Conservation (phyloP, 352 stramenopile species). For the Hyaloperonospora brassicae region DNA sequence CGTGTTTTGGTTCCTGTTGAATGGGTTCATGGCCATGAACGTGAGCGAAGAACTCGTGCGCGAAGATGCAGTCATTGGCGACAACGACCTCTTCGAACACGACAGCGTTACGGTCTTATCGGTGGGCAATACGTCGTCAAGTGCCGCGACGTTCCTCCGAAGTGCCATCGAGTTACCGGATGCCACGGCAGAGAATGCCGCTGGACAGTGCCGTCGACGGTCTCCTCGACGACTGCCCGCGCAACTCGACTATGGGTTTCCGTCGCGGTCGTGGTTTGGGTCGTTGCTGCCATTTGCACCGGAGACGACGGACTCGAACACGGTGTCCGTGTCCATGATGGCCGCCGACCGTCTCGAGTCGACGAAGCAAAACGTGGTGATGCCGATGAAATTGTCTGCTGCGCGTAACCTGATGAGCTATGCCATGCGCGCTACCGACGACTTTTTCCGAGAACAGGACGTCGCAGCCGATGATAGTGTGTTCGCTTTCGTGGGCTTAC, state of each 20-base stretch:
- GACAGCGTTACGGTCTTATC: not conserved
- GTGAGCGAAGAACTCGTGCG: conserved; percentile 29
- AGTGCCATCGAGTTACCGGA: conserved; percentile 24
- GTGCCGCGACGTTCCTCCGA: conserved; percentile 33
- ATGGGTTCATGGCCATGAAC: conserved; percentile 49
- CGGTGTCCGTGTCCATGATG: conserved; percentile 18
- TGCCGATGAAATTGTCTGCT: conserved; percentile 26
- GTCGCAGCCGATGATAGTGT: conserved; percentile 15
- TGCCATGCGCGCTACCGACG: conserved; percentile 29
- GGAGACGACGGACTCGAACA: conserved; percentile 17
- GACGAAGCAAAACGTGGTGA: conserved; percentile 1
- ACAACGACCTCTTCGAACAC: conserved; percentile 24
- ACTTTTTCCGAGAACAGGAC: conserved; percentile 37
- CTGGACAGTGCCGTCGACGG: conserved; percentile 25
- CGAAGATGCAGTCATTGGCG: conserved; percentile 21
- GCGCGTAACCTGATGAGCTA: conserved; percentile 27
- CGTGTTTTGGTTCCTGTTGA: conserved; percentile 58
- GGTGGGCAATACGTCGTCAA: conserved; percentile 11
- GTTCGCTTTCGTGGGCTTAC: conserved; percentile 21
- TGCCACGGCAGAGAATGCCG: conserved; percentile 17
- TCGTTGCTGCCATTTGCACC: conserved; percentile 28
- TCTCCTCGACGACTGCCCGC: conserved; percentile 40
- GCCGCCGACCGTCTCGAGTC: not conserved
- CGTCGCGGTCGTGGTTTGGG: conserved; percentile 37
- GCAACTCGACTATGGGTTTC: conserved; percentile 45